Percentiles rank a stretch among this genome's conserved stretches.
Evolutionary conservation across 2,329 filamentous ascomycete genomes (phyloP).

Genomic region (Colletotrichum sp.): DNA sequence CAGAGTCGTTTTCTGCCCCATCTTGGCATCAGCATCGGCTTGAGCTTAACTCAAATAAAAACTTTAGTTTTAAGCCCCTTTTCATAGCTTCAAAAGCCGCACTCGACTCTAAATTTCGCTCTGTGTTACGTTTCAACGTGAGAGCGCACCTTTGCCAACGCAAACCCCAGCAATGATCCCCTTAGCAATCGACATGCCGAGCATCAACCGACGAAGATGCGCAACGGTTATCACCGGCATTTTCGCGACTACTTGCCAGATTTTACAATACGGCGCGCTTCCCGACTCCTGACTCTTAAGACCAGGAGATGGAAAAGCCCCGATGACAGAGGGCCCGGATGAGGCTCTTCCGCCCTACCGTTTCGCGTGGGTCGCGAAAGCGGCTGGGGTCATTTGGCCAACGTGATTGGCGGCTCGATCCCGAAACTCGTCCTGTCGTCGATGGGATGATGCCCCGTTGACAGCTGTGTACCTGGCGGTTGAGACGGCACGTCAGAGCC

Average conservation of each 20-base stretch:
- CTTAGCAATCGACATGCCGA: background rate
- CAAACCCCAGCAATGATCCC: background rate
- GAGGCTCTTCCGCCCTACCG: background rate
- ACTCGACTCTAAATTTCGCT: background rate
- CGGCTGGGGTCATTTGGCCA: background rate
- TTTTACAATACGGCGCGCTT: background rate
- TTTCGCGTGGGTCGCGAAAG: constrained; percentile 5
- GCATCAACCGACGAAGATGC: background rate
- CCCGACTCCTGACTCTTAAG: background rate
- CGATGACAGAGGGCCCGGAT: background rate
- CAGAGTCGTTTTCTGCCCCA: background rate
- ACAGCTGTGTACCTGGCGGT: background rate
- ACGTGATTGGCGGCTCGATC: background rate
- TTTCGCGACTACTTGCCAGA: constrained; percentile 4
- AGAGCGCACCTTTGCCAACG: background rate
- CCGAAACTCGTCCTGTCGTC: background rate
- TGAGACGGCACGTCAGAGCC: background rate
- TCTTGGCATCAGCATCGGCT: background rate
- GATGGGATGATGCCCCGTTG: constrained; percentile 12
- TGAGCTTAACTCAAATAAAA: constrained; percentile 7
- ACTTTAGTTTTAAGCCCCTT: background rate
- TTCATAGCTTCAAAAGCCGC: background rate
- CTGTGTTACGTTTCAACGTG: background rate
- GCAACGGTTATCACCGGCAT: background rate
- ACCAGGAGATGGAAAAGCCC: background rate